A percentile compares a stretch with the other conserved stretches of the same genome.
phyloP scores from a whole-genome alignment of 768 basidiomycete genomes.

The Russula vinacea region DNA sequence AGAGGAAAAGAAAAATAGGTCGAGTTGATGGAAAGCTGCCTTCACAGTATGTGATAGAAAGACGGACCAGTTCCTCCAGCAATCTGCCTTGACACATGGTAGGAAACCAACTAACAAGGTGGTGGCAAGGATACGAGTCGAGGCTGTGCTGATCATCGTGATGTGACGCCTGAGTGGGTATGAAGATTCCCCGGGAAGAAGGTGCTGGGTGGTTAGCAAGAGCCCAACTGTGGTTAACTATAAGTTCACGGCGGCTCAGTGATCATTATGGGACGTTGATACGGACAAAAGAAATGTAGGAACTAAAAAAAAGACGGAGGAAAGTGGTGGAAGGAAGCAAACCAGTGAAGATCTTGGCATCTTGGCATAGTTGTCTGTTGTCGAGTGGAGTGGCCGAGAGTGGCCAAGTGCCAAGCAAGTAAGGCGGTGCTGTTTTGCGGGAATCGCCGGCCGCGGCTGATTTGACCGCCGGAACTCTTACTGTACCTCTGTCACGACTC shows the following conservation, averaged over 20 bases:
- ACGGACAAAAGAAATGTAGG: not conserved
- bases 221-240: not conserved
- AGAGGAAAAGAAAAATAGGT: not conserved
- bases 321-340: not conserved
- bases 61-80: slow-evolving; percentile 10
- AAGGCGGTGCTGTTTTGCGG: too few relatives aligned
- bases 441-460: too few relatives aligned
- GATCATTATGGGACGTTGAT: not conserved
- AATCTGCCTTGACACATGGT: not conserved
- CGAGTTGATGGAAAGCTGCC: not conserved
- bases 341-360: too few relatives aligned
- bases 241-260: not conserved
- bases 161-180: not conserved
- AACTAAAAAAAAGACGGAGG: not conserved
- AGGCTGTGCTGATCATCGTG: not conserved
- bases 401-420: too few relatives aligned
- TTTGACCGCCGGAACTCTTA: too few relatives aligned
- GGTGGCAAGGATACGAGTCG: not conserved
- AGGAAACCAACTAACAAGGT: too few relatives aligned
- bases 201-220: not conserved
- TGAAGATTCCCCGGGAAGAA: not conserved
- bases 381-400: too few relatives aligned
- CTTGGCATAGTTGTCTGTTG: too few relatives aligned
- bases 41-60: not conserved
- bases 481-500: too few relatives aligned